A percentile compares a stretch with the other conserved stretches of the same genome.
Evolutionary conservation across 768 basidiomycete genomes (phyloP).

Genomic region (Lactifluus volemus): DNA sequence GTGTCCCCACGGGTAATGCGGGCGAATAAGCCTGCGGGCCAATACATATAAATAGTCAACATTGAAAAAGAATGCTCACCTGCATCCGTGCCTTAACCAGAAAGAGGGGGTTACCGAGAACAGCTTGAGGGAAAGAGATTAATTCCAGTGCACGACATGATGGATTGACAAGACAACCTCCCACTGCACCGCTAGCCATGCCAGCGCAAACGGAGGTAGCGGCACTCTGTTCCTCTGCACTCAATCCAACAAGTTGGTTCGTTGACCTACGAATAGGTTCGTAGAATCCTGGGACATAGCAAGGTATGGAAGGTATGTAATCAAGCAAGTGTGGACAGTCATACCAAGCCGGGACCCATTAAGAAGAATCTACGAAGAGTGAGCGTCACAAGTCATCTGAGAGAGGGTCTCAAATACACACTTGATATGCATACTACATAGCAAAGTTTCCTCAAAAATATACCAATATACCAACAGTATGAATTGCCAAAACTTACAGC

Average conservation of each 20-base stretch:
- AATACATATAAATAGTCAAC: background rate
- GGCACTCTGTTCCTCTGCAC: slow-evolving; percentile 56
- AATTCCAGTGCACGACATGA: background rate
- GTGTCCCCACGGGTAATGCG: slow-evolving; percentile 85
- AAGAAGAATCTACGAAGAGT: slow-evolving; percentile 58
- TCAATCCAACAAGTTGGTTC: slow-evolving; percentile 60
- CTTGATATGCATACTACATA: slow-evolving; percentile 83
- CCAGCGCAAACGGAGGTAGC: slow-evolving; percentile 80
- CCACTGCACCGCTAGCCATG: slow-evolving; percentile 82
- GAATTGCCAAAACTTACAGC: slow-evolving; percentile 50
- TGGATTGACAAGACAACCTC: slow-evolving; percentile 42
- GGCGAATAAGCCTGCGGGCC: slow-evolving; percentile 79
- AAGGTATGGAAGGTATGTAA: background rate
- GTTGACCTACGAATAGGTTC: slow-evolving; percentile 75
- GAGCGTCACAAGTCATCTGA: background rate
- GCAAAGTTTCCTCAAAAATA: slow-evolving; percentile 5
- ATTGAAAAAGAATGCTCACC: slow-evolving; percentile 30
- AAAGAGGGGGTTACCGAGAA: slow-evolving; percentile 84
- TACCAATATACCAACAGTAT: background rate
- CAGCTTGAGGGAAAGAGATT: slow-evolving; percentile 33
- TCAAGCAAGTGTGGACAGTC: slow-evolving; percentile 9
- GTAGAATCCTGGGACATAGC: slow-evolving; percentile 67
- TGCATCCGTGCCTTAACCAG: slow-evolving; percentile 98
- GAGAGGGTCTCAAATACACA: slow-evolving; percentile 30
- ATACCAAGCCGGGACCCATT: slow-evolving; percentile 86